Base-by-base conservation (phyloP, 2,329 filamentous ascomycete species). In the Alternaria novae-zelandiae region DNA sequence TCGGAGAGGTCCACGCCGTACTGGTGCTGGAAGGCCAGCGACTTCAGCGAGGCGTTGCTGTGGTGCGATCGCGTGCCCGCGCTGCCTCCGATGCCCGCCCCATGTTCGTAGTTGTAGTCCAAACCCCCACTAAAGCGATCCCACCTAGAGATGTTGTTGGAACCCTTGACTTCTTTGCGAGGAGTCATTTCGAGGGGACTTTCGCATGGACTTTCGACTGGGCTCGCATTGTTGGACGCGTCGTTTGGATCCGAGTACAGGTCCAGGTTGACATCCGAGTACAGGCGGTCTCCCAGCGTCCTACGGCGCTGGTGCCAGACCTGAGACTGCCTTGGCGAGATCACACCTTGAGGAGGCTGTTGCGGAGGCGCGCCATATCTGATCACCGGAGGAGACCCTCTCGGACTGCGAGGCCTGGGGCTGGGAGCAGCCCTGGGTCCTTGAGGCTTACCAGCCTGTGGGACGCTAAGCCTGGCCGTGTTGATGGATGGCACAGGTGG, bases 51-150 rank as follows among this genome's bases (percentile, higher is more conserved):
- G 9, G 74, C 73, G 28, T 64, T 63, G 44, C 71, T 78, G 63
- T 79, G 72, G 54, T 72, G 62, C 46, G 72, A 67, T 41, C 79
- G 69, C 12, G 76, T 79, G 10, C 79, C 78, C 41, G 75, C 77
- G 68, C 77, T 79, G 58, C 78, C 79, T 59, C 78, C 73, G 13
- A 81, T 65, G 6, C 76, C 76, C 20, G 69, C 70, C 21, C 71
- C 75, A 50, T 66, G 73, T 57, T 79, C 77, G 64, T 80, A 80
- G 25, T 75, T 74, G 59, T 77, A 78, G 9, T 69, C 69, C 41
- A 78, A 66, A 10, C 80, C 79, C 50, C 80, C 79, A 55, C 74
- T 73, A 65, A 78, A 81, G 4, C 79, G 78, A 54, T 74, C 79
- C 58, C 66, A 70, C 46, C 47, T 54, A 6, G 65, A 41, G 47